These are phyloP conservation scores for Tylopilus sp. DNA, from an alignment of 1,284 basidiomycete species.

Conservation along the genomic window DNA sequence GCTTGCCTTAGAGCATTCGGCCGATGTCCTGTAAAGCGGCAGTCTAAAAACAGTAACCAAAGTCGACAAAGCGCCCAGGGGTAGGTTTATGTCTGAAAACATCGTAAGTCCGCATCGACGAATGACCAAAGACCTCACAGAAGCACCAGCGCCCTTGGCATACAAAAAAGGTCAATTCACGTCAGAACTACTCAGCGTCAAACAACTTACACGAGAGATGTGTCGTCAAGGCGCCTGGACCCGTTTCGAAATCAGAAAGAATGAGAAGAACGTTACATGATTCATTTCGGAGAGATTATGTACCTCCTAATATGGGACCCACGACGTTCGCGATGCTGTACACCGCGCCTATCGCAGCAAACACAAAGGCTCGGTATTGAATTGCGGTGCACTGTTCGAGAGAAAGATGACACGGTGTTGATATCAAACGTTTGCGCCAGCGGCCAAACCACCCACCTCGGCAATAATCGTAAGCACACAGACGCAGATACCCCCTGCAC, in stretches of 20 bases:
- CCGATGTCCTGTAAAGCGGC: conserved; percentile 15
- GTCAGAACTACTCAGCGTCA: not conserved
- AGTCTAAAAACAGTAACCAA: conserved; percentile 10
- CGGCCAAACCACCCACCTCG: conserved; percentile 8
- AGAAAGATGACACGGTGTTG: not conserved
- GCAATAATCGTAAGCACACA: conserved; percentile 25
- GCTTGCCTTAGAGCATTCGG: not conserved
- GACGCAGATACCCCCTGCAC: conserved; percentile 38
- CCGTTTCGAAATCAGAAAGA: conserved; percentile 9
- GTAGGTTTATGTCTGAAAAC: conserved; percentile 25
- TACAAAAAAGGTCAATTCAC: conserved; percentile 3
- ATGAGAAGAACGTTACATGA: not conserved
- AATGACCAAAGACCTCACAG: conserved; percentile 12
- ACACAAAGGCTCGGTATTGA: conserved; percentile 18
- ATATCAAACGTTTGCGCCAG: too few relatives aligned
- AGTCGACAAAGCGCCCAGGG: conserved; percentile 17
- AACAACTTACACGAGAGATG: conserved; percentile 23
- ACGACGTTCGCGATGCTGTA: conserved; percentile 23
- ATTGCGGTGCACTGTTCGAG: conserved; percentile 16
- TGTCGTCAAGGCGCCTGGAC: conserved; percentile 20
- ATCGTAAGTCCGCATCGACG: not conserved
- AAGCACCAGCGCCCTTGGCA: conserved; percentile 31
- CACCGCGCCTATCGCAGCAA: conserved; percentile 21
- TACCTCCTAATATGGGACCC: conserved; percentile 28
- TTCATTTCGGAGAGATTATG: not conserved